Evolutionary conservation across 768 basidiomycete genomes (phyloP).

Genomic region (Suillus luteus): DNA sequence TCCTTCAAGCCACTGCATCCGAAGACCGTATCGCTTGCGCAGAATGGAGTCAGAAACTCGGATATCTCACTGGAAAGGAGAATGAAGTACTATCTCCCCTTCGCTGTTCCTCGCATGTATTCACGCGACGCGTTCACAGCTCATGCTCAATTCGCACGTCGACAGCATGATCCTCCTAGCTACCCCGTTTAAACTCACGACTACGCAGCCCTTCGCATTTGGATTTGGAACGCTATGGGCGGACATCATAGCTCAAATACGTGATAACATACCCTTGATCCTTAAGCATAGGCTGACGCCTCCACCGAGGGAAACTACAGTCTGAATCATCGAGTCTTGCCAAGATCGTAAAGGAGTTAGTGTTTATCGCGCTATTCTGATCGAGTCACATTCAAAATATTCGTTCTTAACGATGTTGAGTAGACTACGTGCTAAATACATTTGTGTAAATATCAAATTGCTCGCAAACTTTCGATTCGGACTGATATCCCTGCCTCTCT

Average conservation of each 20-base stretch:
- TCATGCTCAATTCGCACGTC: constrained; percentile 87
- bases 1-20: constrained; percentile 79
- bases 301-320: constrained; percentile 95
- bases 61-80: constrained; percentile 90
- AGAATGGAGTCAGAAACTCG: constrained; percentile 75
- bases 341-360: too few relatives aligned
- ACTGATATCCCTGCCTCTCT: too few relatives aligned
- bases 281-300: constrained; percentile 85
- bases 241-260: constrained; percentile 74
- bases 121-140: constrained; percentile 31
- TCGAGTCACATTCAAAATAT: too few relatives aligned
- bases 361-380: too few relatives aligned
- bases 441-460: too few relatives aligned
- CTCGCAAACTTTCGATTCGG: too few relatives aligned
- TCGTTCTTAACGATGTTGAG: too few relatives aligned
- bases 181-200: constrained; percentile 72
- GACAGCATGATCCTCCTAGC: constrained; percentile 83
- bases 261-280: constrained; percentile 87
- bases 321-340: constrained; percentile 68
- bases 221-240: constrained; percentile 65
- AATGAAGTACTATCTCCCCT: constrained; percentile 53
- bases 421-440: too few relatives aligned
- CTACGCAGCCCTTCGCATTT: constrained; percentile 78
- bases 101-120: background rate
- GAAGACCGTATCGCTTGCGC: constrained; percentile 69